Conservation (phyloP, 257 asterid species). For the Marsdenia floribunda region DNA sequence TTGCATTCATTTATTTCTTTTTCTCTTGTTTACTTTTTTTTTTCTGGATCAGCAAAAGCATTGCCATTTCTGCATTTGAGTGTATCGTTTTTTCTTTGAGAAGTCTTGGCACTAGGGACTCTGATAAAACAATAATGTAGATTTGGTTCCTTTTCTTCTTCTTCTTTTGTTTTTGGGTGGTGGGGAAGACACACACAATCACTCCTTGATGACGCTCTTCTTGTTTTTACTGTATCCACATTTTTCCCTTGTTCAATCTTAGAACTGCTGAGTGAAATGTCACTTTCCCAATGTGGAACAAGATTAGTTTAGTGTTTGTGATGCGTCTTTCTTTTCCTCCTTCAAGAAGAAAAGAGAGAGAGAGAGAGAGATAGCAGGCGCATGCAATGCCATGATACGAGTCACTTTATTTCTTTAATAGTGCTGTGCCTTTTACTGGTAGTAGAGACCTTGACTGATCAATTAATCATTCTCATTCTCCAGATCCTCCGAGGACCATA, state of each 20-base stretch:
- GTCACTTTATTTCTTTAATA: background rate
- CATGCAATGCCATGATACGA: background rate
- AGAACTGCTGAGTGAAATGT: background rate
- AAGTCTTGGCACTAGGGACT: background rate
- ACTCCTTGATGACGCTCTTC: background rate
- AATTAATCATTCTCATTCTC: conserved; percentile 5
- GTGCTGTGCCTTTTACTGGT: conserved; percentile 11
- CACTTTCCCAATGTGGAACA: background rate
- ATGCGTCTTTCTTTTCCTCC: no score
- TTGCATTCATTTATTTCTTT: no score
- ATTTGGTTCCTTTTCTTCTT: background rate
- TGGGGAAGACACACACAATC: background rate
- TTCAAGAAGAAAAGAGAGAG: background rate
- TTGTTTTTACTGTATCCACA: background rate
- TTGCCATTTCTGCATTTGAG: background rate
- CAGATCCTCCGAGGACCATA: conserved; percentile 56
- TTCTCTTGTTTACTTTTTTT: no score
- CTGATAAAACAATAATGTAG: background rate
- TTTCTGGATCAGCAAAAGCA: background rate
- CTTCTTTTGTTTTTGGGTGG: background rate
- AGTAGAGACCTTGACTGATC: conserved; percentile 1
- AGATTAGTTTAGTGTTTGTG: background rate
- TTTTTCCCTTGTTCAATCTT: background rate
- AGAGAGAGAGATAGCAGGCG: background rate
- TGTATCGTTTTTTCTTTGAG: background rate